Base-by-base conservation (phyloP, 495 filamentous ascomycete species). In the Lepidopterella palustris region DNA sequence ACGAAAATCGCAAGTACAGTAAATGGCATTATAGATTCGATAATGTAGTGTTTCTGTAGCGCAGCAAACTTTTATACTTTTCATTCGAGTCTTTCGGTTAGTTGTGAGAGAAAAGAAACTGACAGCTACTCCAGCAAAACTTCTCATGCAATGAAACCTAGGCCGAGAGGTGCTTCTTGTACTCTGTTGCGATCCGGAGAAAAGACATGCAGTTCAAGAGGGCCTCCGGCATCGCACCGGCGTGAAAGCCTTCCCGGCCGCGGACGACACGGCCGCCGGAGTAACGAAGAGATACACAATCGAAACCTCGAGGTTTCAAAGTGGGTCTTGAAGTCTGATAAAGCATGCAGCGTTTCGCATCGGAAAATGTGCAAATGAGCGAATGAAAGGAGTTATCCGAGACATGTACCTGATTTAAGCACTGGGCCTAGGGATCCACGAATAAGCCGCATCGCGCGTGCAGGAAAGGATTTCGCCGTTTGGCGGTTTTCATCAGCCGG, bases 361-460 rank as follows among this genome's bases (percentile, higher is more conserved):
- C 35, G 35, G 35, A 42, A 42, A 42, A 42, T 42, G 13, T 18
- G 35, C 13, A 42, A 42, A 42, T 15, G 35, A 49, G 47, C 47
- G 47, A 50, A 50, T 50, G 24, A 25, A 50, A 50, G 10, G 15
- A 24, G 47, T 1, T 13, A 50, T 21, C 47, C 47, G 47, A 50
- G 47, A 50, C 47, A 50, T 50, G 47, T 50, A 50, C 47, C 47
- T 50, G 15, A 24, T 18, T 42, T 6, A 35, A 35, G 45, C 23
- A 20, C 45, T 21, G n/a, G 20, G 11, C 45, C 45, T 24, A 21
- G n/a, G 18, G 23, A 27, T 25, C 5, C 21, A 50, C 10, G 13
- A 27, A 15, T 24, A 50, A 50, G 47, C 47, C 47, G 26, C 47
- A 50, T 27, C 47, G 47, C 47, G 13, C 21, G 47, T 50, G 25